Conservation (phyloP, 805 yeast genomes). For the Wickerhamiella kurtzmanii region DNA sequence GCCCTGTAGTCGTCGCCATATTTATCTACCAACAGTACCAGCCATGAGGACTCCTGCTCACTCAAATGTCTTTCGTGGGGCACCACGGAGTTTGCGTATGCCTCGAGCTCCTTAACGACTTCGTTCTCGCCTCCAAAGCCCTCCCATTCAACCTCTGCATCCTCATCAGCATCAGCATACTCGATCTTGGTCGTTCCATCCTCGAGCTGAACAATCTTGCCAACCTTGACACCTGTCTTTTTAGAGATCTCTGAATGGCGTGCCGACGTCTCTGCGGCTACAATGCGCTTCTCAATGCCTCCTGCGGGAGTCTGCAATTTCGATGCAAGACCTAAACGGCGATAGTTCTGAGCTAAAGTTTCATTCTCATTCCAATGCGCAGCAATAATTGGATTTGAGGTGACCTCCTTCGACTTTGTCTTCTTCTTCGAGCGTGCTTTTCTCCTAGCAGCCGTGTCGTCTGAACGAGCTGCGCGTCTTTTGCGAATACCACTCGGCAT, state of each 20-base stretch:
- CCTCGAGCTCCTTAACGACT: conserved; percentile 60
- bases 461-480: conserved; percentile 55
- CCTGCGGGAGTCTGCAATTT: conserved; percentile 61
- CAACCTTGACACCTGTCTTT: conserved; percentile 22
- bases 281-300: conserved; percentile 50
- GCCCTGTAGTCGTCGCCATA: conserved; percentile 79
- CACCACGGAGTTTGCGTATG: conserved; percentile 33
- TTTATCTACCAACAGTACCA: conserved; percentile 46
- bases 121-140: conserved; percentile 41
- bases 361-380: conserved; percentile 78
- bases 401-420: conserved; percentile 50
- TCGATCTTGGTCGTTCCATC: conserved; percentile 17
- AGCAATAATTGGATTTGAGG: conserved; percentile 69
- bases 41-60: conserved; percentile 66
- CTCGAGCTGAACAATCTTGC: conserved; percentile 20
- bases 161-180: conserved; percentile 30
- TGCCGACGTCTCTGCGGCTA: background rate
- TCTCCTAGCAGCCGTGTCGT: conserved; percentile 50
- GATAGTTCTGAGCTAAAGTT: conserved; percentile 78
- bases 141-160: conserved; percentile 52
- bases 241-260: background rate
- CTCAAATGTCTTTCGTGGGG: conserved; percentile 35
- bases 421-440: conserved; percentile 60
- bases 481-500: conserved; percentile 51
- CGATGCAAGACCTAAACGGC: conserved; percentile 60